These are phyloP conservation scores for Stemphylium lycopersici DNA, from an alignment of 2,329 filamentous ascomycete species.

Conservation along the genomic window DNA sequence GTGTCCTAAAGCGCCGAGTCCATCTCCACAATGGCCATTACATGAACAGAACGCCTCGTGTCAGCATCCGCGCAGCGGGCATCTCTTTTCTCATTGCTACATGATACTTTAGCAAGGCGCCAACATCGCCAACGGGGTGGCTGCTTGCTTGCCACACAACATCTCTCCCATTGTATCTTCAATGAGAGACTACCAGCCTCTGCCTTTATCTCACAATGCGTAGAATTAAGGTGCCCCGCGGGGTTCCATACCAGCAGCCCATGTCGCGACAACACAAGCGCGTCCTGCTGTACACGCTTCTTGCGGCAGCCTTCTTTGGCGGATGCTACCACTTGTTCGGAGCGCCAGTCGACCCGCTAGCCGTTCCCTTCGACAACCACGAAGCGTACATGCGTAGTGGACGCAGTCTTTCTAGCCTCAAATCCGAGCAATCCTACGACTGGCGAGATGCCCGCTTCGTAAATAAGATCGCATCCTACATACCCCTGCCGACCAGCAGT, in stretches of 20 bases:
- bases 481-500: constrained; percentile 45
- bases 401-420: constrained; percentile 18
- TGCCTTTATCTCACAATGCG: constrained; percentile 28
- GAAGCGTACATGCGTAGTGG: constrained; percentile 42
- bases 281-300: constrained; percentile 32
- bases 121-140: not conserved
- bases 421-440: constrained; percentile 39
- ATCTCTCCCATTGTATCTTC: constrained; percentile 6
- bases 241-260: constrained; percentile 27
- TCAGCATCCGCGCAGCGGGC: not conserved
- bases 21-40: constrained; percentile 10
- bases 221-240: constrained; percentile 37
- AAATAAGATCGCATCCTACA: constrained; percentile 47
- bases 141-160: not conserved
- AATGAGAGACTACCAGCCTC: constrained; percentile 4
- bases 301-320: constrained; percentile 32
- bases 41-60: constrained; percentile 2
- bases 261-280: constrained; percentile 41
- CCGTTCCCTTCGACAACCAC: constrained; percentile 38
- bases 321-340: constrained; percentile 37
- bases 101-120: not conserved
- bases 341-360: constrained; percentile 36
- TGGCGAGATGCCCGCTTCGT: constrained; percentile 52
- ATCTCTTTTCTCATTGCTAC: not conserved
- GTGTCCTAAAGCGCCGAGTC: constrained; percentile 19